These are phyloP conservation scores for Cladosporium phlei DNA, from an alignment of 2,329 filamentous ascomycete species.

Conservation along the genomic window DNA sequence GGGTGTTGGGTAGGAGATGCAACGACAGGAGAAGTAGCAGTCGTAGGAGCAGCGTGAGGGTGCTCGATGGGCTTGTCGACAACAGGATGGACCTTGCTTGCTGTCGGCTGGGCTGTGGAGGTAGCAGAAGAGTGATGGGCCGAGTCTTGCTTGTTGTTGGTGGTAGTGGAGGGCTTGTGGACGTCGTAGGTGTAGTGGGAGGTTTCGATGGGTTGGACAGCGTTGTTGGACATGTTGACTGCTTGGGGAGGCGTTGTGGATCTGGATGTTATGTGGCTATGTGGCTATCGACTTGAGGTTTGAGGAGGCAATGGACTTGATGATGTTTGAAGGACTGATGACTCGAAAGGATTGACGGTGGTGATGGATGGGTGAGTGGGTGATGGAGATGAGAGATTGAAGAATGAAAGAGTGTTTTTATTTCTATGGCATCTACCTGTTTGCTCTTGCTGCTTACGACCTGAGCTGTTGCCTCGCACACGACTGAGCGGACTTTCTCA, in stretches of 20 bases:
- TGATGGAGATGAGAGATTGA: background rate
- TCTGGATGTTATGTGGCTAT: constrained; percentile 7
- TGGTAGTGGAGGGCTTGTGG: constrained; percentile 15
- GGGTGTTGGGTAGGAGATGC: no score
- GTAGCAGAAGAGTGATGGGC: constrained; percentile 15
- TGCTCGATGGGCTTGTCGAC: constrained; percentile 12
- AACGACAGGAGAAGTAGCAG: no score
- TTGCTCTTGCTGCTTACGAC: constrained; percentile 4
- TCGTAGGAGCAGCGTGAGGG: no score
- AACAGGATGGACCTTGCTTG: constrained; percentile 6
- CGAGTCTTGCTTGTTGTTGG: constrained; percentile 14
- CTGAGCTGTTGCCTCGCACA: no score
- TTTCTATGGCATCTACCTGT: constrained; percentile 1
- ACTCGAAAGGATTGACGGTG: constrained; percentile 5
- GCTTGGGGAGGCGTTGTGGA: background rate
- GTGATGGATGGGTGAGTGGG: constrained; percentile 1
- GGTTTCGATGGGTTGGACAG: constrained; percentile 13
- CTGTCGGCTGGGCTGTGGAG: constrained; percentile 11
- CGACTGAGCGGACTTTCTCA: no score
- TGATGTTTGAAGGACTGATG: constrained; percentile 6
- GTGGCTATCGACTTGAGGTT: no score
- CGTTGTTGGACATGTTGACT: constrained; percentile 7
- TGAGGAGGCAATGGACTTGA: no score
- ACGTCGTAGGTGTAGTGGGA: constrained; percentile 13
- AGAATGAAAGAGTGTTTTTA: no score